Conservation (phyloP, 768 basidiomycete species). For the Rhizopogon rudus region DNA sequence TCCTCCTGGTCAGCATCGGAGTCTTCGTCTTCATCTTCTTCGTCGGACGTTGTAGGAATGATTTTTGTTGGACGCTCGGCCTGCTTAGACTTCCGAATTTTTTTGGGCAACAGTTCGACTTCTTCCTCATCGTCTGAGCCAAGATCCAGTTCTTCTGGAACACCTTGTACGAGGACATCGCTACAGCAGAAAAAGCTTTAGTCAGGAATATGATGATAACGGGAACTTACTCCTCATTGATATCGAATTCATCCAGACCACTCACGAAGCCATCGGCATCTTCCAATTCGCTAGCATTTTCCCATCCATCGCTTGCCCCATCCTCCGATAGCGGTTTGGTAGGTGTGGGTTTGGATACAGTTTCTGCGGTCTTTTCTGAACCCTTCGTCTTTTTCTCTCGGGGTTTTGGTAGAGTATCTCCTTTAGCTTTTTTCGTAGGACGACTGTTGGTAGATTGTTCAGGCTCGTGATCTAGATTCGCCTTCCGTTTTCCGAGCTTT, state of each 20-base stretch:
- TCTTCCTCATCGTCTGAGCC: slow-evolving; percentile 56
- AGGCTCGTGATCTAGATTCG: slow-evolving; percentile 30
- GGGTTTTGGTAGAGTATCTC: slow-evolving; percentile 7
- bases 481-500: slow-evolving; percentile 74
- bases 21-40: slow-evolving; percentile 41
- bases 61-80: slow-evolving; percentile 42
- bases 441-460: slow-evolving; percentile 23
- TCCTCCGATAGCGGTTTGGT: slow-evolving; percentile 32
- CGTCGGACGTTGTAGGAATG: slow-evolving; percentile 47
- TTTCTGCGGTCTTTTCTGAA: slow-evolving; percentile 15
- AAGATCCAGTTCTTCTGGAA: slow-evolving; percentile 58
- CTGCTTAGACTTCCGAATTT: slow-evolving; percentile 51
- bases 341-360: slow-evolving; percentile 40
- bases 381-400: slow-evolving; percentile 3
- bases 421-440: slow-evolving; percentile 33
- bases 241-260: slow-evolving; percentile 46
- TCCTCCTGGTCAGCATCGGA: slow-evolving; percentile 37
- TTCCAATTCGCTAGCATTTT: slow-evolving; percentile 40
- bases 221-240: slow-evolving; percentile 42
- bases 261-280: slow-evolving; percentile 31
- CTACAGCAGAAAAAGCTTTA: slow-evolving; percentile 26
- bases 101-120: slow-evolving; percentile 27
- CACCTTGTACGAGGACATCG: slow-evolving; percentile 45
- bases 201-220: slow-evolving; percentile 1
- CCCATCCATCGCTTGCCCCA: slow-evolving; percentile 12